Evolutionary conservation across 2,329 filamentous ascomycete species (phyloP).

Genomic region (Aspergillus sp.): DNA sequence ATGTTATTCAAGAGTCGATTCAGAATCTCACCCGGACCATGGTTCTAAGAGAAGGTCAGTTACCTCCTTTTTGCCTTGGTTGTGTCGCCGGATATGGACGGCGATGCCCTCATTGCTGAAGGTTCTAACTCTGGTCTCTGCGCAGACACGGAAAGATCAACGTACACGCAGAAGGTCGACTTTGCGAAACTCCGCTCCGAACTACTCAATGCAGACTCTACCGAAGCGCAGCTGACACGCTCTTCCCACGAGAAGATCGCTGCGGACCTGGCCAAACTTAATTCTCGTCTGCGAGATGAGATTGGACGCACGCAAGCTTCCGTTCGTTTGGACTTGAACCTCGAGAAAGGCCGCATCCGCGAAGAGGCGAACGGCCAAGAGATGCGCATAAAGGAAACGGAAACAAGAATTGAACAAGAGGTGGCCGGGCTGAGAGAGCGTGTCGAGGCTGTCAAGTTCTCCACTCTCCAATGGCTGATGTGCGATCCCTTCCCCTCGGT

Average conservation of each 20-base stretch:
- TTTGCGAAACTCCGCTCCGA: constrained; percentile 96
- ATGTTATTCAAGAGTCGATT: constrained; percentile 97
- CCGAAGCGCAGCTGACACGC: constrained; percentile 83
- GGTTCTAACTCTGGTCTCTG: not conserved
- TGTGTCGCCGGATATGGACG: not conserved
- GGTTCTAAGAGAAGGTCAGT: constrained; percentile 89
- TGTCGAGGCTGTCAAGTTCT: constrained; percentile 96
- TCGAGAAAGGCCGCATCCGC: constrained; percentile 93
- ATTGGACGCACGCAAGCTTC: constrained; percentile 91
- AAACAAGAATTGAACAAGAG: constrained; percentile 97
- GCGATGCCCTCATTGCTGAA: not conserved
- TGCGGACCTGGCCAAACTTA: constrained; percentile 93
- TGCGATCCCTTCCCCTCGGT: constrained; percentile 40
- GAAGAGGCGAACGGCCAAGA: constrained; percentile 97
- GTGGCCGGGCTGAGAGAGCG: constrained; percentile 86
- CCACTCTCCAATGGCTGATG: constrained; percentile 97
- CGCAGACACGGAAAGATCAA: constrained; percentile 50
- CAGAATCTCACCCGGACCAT: constrained; percentile 97
- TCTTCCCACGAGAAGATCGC: constrained; percentile 87
- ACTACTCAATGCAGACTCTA: constrained; percentile 85
- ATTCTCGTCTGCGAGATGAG: constrained; percentile 84
- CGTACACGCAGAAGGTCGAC: constrained; percentile 85
- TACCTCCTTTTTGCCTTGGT: not conserved
- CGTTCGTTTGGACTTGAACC: constrained; percentile 85
- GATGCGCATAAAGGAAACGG: constrained; percentile 97